Evolutionary conservation across 768 basidiomycete genomes (phyloP).

Genomic region (Hirschioporus abietinus): DNA sequence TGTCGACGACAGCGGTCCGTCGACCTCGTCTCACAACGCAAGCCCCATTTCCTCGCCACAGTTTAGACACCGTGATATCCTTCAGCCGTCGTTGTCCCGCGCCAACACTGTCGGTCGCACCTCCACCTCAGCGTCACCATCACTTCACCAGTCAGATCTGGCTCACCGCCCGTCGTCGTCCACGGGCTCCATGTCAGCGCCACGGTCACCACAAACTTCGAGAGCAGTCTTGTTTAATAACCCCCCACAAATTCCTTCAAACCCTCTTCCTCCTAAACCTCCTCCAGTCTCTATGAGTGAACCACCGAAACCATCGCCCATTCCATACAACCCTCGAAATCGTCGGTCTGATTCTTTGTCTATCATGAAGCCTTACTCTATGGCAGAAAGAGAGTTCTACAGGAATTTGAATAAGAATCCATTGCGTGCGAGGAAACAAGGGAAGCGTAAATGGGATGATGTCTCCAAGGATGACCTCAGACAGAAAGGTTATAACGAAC

Average conservation of each 20-base stretch:
- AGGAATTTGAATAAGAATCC: constrained; percentile 44
- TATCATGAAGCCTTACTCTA: constrained; percentile 61
- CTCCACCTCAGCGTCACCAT: constrained; percentile 14
- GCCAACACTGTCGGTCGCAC: constrained; percentile 18
- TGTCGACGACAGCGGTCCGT: constrained; percentile 24
- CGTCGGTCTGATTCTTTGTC: constrained; percentile 56
- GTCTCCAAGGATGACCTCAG: constrained; percentile 14
- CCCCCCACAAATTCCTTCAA: not conserved
- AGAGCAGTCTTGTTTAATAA: not conserved
- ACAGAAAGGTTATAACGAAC: constrained; percentile 25
- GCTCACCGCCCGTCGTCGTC: not conserved
- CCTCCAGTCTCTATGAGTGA: not conserved
- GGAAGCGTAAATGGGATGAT: constrained; percentile 37
- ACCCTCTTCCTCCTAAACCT: not conserved
- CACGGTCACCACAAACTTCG: not conserved
- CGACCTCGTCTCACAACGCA: constrained; percentile 21
- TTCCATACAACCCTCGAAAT: constrained; percentile 62
- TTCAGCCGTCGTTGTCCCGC: constrained; percentile 28
- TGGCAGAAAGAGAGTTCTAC: constrained; percentile 55
- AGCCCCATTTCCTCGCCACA: constrained; percentile 10
- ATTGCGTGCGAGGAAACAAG: constrained; percentile 44
- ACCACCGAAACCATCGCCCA: constrained; percentile 25
- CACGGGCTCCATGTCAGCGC: not conserved
- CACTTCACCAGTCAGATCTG: constrained; percentile 5
- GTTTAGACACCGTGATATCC: constrained; percentile 22